Base-by-base conservation (phyloP, 176 grass and related monocot genomes). In the Bothriochloa decipiens region DNA sequence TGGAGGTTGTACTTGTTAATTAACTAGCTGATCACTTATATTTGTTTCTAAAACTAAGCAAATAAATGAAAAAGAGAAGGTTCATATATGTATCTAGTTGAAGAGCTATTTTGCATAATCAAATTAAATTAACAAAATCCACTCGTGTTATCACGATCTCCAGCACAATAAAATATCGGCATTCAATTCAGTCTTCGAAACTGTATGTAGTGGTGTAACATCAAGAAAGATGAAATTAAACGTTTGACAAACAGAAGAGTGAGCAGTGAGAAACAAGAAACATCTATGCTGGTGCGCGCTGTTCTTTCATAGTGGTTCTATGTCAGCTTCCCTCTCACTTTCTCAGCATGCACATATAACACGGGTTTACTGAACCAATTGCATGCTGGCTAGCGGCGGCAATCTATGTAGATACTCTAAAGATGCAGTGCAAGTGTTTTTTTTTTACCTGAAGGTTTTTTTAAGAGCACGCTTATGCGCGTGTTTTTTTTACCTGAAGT, bases 271-370 rank as follows among this genome's bases (percentile, higher is more conserved):
- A 40, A 41, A 70, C 22, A 70, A 27, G 45, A 53, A 57, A 40
- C 65, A 28, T 82, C 15, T 58, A 22, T 37, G 45, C 14, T 52
- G 42, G 0, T 15, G 33, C 29, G 29, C 29, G 29, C 7, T 83
- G 72, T 76, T 86, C 22, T 64, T 65, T 18, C 52, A 80, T 68
- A 72, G 67, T 73, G 18, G 41, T 36, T 49, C 8, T 1, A 32
- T 74, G 67, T 72, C 53, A 65, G 55, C 4, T 73, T 62, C 13
- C 28, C 39, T 41, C 6, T 25, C 20, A 25, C 20, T 18, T 23
- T 52, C 13, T 4, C 22, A 37, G 45, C 27, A 15, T 27, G 27
- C 14, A 25, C 15, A 49, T 16, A 15, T 15, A 14, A 15, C 10
- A 46, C 11, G 3, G 78, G 13, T 36, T 36, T 75, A 83, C 26